These are phyloP conservation scores for Rhizopus delemar DNA, from an alignment of 371 early-diverging fungal genomes.

Conservation along the genomic window DNA sequence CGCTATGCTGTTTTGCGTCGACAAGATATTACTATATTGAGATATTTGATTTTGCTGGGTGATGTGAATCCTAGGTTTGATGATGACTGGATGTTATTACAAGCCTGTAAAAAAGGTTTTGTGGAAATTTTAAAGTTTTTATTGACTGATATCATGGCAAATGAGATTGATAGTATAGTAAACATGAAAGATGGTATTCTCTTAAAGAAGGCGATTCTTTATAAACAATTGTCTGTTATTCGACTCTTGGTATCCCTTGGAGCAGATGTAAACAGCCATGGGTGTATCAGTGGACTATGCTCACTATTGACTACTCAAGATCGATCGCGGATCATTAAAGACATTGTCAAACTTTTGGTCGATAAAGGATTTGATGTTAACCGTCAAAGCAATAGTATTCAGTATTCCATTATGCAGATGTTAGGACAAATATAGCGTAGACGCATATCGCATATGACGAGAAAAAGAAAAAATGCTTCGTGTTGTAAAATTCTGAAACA, in stretches of 20 bases:
- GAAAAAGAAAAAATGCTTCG: neutral
- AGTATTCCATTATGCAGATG: neutral
- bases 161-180: neutral
- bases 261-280: neutral
- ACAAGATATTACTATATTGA: conserved; percentile 16
- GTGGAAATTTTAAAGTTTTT: conserved; percentile 10
- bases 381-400: neutral
- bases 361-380: neutral
- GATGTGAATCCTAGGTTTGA: conserved; percentile 31
- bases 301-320: neutral
- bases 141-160: conserved; percentile 6
- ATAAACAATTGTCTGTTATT: neutral
- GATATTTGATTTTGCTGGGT: conserved; percentile 17
- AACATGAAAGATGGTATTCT: conserved; percentile 24
- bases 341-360: neutral
- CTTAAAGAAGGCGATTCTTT: conserved; percentile 19
- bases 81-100: conserved; percentile 27
- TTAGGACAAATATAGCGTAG: neutral
- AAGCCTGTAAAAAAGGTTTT: conserved; percentile 21
- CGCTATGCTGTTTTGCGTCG: conserved; percentile 24
- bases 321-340: neutral
- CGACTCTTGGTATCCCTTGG: neutral
- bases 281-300: neutral
- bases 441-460: neutral
- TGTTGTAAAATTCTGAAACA: too few relatives aligned